phyloP scores from a whole-genome alignment of 192 early-diverging fungal species.

The Blastocladiella britannica region DNA sequence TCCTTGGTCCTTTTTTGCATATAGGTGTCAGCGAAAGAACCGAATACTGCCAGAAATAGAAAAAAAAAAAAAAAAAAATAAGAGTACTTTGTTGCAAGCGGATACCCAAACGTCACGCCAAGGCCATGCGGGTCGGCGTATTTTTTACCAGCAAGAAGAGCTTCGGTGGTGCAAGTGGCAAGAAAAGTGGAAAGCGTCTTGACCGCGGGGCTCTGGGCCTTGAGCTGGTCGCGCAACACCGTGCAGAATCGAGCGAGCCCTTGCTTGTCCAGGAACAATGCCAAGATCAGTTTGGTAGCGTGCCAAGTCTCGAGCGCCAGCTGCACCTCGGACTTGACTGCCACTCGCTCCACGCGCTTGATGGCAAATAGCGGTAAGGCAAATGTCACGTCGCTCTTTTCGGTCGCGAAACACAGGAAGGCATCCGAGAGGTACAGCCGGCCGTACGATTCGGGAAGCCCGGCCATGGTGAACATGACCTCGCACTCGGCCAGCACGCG shows the following conservation, averaged over 20 bases:
- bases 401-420: conserved; percentile 64
- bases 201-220: conserved; percentile 49
- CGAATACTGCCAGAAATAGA: no score
- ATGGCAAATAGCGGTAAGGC: conserved; percentile 75
- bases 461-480: conserved; percentile 22
- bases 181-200: conserved; percentile 59
- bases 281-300: conserved; percentile 67
- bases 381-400: conserved; percentile 44
- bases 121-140: conserved; percentile 22
- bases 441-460: conserved; percentile 28
- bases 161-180: conserved; percentile 60
- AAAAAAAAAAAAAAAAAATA: neutral
- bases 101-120: conserved; percentile 22
- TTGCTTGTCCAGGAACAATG: conserved; percentile 41
- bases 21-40: no score
- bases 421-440: conserved; percentile 65
- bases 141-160: conserved; percentile 28
- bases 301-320: conserved; percentile 81
- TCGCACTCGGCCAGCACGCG: conserved; percentile 42
- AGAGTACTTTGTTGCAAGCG: neutral
- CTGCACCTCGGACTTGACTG: conserved; percentile 35
- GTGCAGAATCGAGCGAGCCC: conserved; percentile 65
- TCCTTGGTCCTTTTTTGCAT: conserved; percentile 18
- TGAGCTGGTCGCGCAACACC: conserved; percentile 45
- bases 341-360: conserved; percentile 72